A percentile compares a stretch with the other conserved stretches of the same genome.
Conservation (phyloP, 164 flowering plant genomes). For the Aristolochia fimbriata region DNA sequence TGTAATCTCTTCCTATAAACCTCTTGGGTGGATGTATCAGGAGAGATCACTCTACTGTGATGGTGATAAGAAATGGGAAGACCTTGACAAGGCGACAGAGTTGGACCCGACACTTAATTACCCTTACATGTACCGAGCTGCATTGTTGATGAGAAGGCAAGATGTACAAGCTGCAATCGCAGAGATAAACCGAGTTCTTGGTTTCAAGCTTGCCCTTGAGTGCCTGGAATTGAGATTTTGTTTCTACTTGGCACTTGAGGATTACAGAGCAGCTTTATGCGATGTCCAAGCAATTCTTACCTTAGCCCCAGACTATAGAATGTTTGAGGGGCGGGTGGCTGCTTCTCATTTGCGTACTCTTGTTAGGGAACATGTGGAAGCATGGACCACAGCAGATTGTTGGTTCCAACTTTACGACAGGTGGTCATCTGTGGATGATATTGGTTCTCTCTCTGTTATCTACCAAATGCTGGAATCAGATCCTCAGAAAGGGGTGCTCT, state of each 20-base stretch:
- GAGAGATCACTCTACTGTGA: conserved; percentile 85
- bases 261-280: conserved; percentile 65
- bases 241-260: conserved; percentile 76
- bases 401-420: conserved; percentile 91
- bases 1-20: conserved; percentile 51
- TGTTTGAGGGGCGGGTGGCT: conserved; percentile 88
- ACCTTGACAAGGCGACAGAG: conserved; percentile 82
- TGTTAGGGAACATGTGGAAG: conserved; percentile 86
- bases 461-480: conserved; percentile 98
- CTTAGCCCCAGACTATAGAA: conserved; percentile 65
- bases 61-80: conserved; percentile 57
- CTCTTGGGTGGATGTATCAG: conserved; percentile 96
- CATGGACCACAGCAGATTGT: conserved; percentile 95
- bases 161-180: conserved; percentile 67
- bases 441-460: conserved; percentile 93
- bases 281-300: conserved; percentile 97
- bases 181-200: conserved; percentile 76
- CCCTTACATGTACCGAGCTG: conserved; percentile 97
- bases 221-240: conserved; percentile 92
- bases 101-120: conserved; percentile 86
- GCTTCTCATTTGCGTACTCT: conserved; percentile 79
- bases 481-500: conserved; percentile 88
- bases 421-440: conserved; percentile 99
- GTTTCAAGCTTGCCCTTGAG: conserved; percentile 85
- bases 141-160: conserved; percentile 70